Evolutionary conservation across 768 basidiomycete genomes (phyloP), one percentile per base, ranked within the genome.

Genomic region (Russula foetens): DNA sequence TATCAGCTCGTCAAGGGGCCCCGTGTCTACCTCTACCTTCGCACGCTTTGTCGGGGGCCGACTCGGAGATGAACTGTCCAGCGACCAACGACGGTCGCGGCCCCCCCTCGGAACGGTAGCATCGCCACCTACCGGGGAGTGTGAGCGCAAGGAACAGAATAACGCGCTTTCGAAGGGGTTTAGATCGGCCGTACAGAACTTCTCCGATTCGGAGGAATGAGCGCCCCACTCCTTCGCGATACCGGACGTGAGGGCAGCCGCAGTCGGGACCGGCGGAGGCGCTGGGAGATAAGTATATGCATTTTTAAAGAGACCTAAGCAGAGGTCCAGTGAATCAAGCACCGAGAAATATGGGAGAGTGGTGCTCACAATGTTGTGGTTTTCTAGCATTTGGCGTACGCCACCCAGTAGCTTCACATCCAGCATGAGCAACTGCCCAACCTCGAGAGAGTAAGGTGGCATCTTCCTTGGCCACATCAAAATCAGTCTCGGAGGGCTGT

Each of bases 1-100:
- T 62, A 62, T 62, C 45, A 62, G 56, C 56, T 48, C 31, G 45
- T 57, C 56, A 41, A 62, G 51, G n/a, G 56, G 61, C 9, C 51
- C 56, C 39, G 14, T 53, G 29, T 62, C 61, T 15, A 57, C 24
- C 35, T 62, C 55, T 29, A 58, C 38, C 44, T 46, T 58, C 38
- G 35, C 41, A 14, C 51, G 51, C 46, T 62, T 53, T 7, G 56
- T 28, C n/a, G 39, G 51, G 35, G 56, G 51, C 39, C 41, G 50
- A 14, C 53, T 44, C 7, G 53, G 28, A 43, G 39, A 29, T 43
- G 31, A 43, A 26, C 24, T 38, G 23, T n/a, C 31, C 29, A 26
- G 47, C 24, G 43, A 53, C 24, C 26, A 23, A 24, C 4, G 23
- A 17, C 38, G 44, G 45, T 19, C 26, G 29, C 26, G 44, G 19